Evolutionary conservation across 306 rosid species (phyloP).

Genomic region (Cotoneaster glaucophyllus): DNA sequence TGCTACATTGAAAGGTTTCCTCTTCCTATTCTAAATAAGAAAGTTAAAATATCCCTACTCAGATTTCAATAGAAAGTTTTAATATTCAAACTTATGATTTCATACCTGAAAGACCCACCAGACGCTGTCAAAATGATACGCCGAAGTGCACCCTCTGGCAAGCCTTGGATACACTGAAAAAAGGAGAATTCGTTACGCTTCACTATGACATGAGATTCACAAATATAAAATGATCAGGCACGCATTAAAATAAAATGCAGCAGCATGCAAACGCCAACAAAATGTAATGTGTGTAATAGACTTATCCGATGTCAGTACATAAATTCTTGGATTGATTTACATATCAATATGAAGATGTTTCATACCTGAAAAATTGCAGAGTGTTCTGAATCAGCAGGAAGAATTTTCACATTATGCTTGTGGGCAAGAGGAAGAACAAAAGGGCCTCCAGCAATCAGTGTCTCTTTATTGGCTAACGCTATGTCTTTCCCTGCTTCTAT

Average conservation of each 20-base stretch:
- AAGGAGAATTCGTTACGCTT: slow-evolving; percentile 23
- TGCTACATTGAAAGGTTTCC: neutral
- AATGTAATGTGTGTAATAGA: neutral
- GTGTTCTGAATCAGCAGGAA: slow-evolving; percentile 99
- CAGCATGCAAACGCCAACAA: neutral
- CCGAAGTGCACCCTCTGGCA: slow-evolving; percentile 83
- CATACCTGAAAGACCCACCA: slow-evolving; percentile 93
- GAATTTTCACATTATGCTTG: slow-evolving; percentile 86
- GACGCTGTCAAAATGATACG: slow-evolving; percentile 89
- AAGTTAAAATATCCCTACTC: neutral
- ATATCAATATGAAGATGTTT: neutral
- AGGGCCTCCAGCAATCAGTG: slow-evolving; percentile 98
- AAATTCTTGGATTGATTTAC: slow-evolving; percentile 4
- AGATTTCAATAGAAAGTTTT: neutral
- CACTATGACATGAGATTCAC: slow-evolving; percentile 1
- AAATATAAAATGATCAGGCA: slow-evolving; percentile 5
- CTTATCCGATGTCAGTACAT: slow-evolving; percentile 2
- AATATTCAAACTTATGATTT: slow-evolving; percentile 9
- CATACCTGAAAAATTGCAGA: slow-evolving; percentile 98
- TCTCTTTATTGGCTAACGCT: slow-evolving; percentile 98
- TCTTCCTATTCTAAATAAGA: neutral
- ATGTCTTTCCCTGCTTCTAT: slow-evolving; percentile 99
- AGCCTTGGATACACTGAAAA: slow-evolving; percentile 93
- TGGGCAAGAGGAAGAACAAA: slow-evolving; percentile 98
- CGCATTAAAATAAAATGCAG: slow-evolving; percentile 2